phyloP scores from a whole-genome alignment of 2,329 filamentous ascomycete genomes.

The Ophiostoma piceae region DNA sequence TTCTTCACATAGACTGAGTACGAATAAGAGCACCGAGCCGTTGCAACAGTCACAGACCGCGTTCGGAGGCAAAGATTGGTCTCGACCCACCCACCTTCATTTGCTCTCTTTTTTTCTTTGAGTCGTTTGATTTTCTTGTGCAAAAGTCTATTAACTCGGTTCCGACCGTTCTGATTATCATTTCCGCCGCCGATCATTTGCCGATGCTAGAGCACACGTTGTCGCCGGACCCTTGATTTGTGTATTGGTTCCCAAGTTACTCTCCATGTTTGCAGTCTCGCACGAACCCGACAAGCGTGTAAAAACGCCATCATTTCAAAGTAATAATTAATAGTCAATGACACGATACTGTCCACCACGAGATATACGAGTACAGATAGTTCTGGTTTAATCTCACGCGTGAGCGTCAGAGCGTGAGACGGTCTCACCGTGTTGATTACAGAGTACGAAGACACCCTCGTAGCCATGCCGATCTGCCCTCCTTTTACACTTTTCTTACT shows the following conservation, averaged over 20 bases:
- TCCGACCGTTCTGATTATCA: neutral
- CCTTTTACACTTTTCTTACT: neutral
- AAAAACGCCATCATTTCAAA: neutral
- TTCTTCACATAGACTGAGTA: neutral
- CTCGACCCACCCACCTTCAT: neutral
- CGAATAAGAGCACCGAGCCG: neutral
- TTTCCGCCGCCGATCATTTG: neutral
- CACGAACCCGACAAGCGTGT: neutral
- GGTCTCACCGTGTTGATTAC: neutral
- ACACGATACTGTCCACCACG: neutral
- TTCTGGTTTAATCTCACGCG: neutral
- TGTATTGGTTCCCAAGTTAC: no score
- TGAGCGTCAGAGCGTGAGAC: neutral
- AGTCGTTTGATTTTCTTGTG: no score
- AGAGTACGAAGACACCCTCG: neutral
- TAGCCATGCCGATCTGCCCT: neutral
- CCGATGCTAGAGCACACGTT: neutral
- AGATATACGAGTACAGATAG: neutral
- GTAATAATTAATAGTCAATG: neutral
- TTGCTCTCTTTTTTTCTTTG: neutral
- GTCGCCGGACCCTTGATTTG: neutral
- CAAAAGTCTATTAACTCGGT: no score
- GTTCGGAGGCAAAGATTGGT: constrained; percentile 5
- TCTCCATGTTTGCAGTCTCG: neutral
- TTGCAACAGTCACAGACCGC: neutral